Conservation (phyloP, 805 yeast species). For the Myxozyma neglecta region DNA sequence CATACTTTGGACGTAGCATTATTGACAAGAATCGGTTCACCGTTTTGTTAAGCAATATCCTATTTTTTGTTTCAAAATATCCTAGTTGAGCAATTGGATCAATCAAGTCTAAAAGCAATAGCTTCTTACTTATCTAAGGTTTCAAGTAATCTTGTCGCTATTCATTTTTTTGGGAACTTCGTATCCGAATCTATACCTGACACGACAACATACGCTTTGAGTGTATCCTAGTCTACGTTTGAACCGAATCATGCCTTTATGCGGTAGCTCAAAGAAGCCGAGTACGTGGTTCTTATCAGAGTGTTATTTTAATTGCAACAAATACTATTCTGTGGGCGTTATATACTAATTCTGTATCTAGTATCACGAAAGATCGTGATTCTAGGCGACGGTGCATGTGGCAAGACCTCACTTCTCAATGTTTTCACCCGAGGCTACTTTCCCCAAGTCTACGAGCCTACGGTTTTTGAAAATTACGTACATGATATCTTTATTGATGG, state of each 20-base stretch:
- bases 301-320: background rate
- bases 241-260: conserved; percentile 40
- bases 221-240: no score
- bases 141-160: no score
- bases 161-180: background rate
- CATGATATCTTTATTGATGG: conserved; percentile 96
- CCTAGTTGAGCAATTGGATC: no score
- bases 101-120: no score
- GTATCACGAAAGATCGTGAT: conserved; percentile 32
- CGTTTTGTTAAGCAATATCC: no score
- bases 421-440: conserved; percentile 97
- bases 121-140: no score
- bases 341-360: background rate
- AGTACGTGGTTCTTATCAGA: conserved; percentile 12
- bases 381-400: conserved; percentile 66
- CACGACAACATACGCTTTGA: background rate
- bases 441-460: conserved; percentile 97
- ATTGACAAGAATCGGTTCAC: no score
- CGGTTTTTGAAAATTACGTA: conserved; percentile 95
- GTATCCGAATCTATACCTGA: background rate
- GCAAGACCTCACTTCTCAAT: conserved; percentile 90
- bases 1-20: no score
- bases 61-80: no score
- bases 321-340: background rate
- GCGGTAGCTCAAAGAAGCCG: conserved; percentile 37